phyloP scores from a whole-genome alignment of 495 filamentous ascomycete species.

The Ascobolus immersus region DNA sequence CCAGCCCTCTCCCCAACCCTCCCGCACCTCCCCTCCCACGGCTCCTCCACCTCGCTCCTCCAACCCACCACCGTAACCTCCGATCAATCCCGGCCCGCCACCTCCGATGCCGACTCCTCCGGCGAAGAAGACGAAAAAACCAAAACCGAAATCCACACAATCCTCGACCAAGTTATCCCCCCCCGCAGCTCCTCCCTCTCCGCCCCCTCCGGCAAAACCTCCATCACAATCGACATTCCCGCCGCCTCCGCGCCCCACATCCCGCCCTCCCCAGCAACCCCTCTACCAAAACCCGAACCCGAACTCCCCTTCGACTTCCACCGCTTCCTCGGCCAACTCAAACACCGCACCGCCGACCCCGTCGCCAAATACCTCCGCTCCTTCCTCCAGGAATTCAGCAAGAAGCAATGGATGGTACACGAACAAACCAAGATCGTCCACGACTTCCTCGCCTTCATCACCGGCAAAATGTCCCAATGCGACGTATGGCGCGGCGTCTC shows the following conservation, averaged over 20 bases:
- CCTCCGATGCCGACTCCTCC: slow-evolving; percentile 27
- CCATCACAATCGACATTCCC: slow-evolving; percentile 18
- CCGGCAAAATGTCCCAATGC: slow-evolving; percentile 94
- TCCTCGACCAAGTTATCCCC: slow-evolving; percentile 47
- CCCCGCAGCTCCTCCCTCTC: slow-evolving; percentile 7
- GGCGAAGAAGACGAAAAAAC: slow-evolving; percentile 41
- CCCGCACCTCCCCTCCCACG: too few species aligned
- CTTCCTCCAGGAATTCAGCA: slow-evolving; percentile 82
- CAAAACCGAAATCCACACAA: slow-evolving; percentile 73
- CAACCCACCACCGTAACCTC: slow-evolving; percentile 19
- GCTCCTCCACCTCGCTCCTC: slow-evolving; percentile 15
- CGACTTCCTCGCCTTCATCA: slow-evolving; percentile 93
- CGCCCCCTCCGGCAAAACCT: slow-evolving; percentile 6
- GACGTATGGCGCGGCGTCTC: slow-evolving; percentile 92
- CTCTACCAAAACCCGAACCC: slow-evolving; percentile 52
- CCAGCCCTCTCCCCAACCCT: slow-evolving; percentile 26
- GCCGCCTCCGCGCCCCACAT: slow-evolving; percentile 10
- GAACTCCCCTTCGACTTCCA: slow-evolving; percentile 93
- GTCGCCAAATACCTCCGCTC: slow-evolving; percentile 88
- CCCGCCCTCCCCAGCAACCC: slow-evolving; percentile 23
- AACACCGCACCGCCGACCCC: slow-evolving; percentile 85
- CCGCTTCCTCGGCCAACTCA: slow-evolving; percentile 79
- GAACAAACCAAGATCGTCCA: slow-evolving; percentile 97
- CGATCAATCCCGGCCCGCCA: slow-evolving; percentile 29
- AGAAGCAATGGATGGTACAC: slow-evolving; percentile 98